Evolutionary conservation across 1,139 yeast species (phyloP), one percentile per base, ranked within the genome.

Genomic region (Hanseniaspora uvarum): DNA sequence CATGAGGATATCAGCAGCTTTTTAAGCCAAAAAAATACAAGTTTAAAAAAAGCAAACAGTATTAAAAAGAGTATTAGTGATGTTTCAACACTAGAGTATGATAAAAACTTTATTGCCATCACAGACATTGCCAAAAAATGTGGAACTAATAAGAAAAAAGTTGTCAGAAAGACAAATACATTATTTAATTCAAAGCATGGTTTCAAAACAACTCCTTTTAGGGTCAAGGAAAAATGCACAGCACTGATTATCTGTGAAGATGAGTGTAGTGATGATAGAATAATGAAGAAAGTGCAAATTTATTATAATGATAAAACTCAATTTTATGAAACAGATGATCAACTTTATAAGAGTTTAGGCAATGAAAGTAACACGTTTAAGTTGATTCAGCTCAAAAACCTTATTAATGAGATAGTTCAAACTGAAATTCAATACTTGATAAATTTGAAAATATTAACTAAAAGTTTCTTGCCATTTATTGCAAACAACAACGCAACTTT

Each of bases 381-480:
- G 0, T 39, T 39, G 19, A 24, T 39, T 8, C 46, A 48, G n/a
- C 19, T 48, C 1, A 34, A 48, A 21, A 39, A 34, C 11, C 14
- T 48, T 21, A 34, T 31, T 4, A 40, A 48, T 12, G 53, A 49
- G 21, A 49, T 49, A 26, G 12, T 41, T 2, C 24, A 24, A 26
- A 41, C 53, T 1, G 53, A 49, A 12, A 26, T 24, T 1, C 43
- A 43, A 31, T 49, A 49, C 16, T 24, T 49, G 16, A n/a, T 33
- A 2, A 36, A 49, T 26, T 16, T 49, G 12, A 34, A 26, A 8
- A 23, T 36, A 5, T 41, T 49, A 16, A 41, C 19, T 10, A 16
- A 49, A 3, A 28, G 18, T 19, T 49, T 41, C 19, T 16, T 49
- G n/a, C 38, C 18, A 24, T 34, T 26, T 26, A 33, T 49, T 10